Percentiles rank a stretch among this genome's conserved stretches.
phyloP scores from a whole-genome alignment of 2,329 filamentous ascomycete genomes.

The Ceratocystis ficicola region DNA sequence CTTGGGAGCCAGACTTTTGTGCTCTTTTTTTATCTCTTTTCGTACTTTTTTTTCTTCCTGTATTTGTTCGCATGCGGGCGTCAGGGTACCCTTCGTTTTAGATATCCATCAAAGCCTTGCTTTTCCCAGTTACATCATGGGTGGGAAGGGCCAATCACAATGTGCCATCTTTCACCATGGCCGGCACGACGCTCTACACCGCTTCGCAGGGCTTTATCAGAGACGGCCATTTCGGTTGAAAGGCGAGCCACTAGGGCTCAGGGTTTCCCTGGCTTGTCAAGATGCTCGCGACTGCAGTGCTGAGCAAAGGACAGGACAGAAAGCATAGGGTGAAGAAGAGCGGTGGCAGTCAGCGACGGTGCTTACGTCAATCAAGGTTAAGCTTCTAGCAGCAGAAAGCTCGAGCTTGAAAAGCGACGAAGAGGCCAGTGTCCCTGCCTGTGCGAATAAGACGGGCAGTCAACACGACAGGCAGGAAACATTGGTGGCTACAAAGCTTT shows the following conservation, averaged over 20 bases:
- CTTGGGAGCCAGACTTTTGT: constrained; percentile 4
- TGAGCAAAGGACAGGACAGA: background rate
- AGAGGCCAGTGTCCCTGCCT: too few species aligned
- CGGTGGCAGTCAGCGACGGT: background rate
- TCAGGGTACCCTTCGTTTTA: constrained; percentile 1
- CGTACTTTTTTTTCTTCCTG: too few species aligned
- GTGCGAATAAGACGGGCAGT: background rate
- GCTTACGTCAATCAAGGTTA: too few species aligned
- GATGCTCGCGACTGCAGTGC: background rate
- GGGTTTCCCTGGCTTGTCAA: constrained; percentile 11
- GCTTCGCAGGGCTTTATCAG: background rate
- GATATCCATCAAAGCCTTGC: background rate
- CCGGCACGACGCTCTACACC: background rate
- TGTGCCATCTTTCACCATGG: background rate
- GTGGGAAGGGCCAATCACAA: background rate
- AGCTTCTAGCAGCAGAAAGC: too few species aligned
- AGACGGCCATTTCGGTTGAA: background rate
- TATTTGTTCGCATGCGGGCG: constrained; percentile 7
- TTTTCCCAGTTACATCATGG: background rate
- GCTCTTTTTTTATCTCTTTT: too few species aligned
- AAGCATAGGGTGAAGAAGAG: background rate
- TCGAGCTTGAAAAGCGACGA: too few species aligned
- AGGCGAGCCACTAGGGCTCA: background rate
- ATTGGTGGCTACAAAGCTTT: background rate
- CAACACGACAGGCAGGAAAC: background rate